These are phyloP conservation scores for Sanghuangporus baumii DNA, from an alignment of 1,284 basidiomycete species.

Conservation along the genomic window DNA sequence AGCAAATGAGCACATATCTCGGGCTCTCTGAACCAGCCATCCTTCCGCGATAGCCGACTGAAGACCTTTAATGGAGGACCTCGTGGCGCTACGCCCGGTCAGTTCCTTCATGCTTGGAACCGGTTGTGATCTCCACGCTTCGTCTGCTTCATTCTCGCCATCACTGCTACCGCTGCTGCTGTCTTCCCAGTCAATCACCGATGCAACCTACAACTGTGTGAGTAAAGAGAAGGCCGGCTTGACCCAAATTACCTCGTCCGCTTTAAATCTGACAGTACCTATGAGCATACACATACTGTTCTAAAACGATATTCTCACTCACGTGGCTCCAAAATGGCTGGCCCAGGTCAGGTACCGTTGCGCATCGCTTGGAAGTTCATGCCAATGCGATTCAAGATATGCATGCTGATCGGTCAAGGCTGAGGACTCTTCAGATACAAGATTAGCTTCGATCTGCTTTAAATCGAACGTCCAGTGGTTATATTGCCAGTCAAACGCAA, in stretches of 20 bases:
- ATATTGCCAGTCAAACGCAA: conserved; percentile 52
- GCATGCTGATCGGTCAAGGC: conserved; percentile 55
- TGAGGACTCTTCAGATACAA: conserved; percentile 41
- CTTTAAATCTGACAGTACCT: background rate
- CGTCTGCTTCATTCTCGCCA: conserved; percentile 40
- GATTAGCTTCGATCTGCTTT: conserved; percentile 44
- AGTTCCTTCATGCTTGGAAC: conserved; percentile 40
- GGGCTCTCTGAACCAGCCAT: conserved; percentile 62
- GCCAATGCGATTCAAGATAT: conserved; percentile 55
- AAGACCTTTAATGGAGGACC: conserved; percentile 59
- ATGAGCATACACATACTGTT: background rate
- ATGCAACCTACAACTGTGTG: conserved; percentile 35
- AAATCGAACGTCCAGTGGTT: conserved; percentile 65
- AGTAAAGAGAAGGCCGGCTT: background rate
- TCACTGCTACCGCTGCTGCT: conserved; percentile 44
- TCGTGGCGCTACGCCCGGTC: conserved; percentile 33
- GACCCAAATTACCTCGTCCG: background rate
- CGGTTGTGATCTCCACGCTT: conserved; percentile 40
- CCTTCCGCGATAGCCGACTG: conserved; percentile 63
- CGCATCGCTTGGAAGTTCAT: conserved; percentile 57
- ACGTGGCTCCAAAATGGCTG: conserved; percentile 66
- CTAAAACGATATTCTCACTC: conserved; percentile 21
- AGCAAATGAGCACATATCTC: conserved; percentile 69
- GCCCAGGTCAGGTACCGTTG: conserved; percentile 64
- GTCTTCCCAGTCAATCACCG: conserved; percentile 68